phyloP scores from a whole-genome alignment of 345 rosid genomes.

The Stellera chamaejasme region DNA sequence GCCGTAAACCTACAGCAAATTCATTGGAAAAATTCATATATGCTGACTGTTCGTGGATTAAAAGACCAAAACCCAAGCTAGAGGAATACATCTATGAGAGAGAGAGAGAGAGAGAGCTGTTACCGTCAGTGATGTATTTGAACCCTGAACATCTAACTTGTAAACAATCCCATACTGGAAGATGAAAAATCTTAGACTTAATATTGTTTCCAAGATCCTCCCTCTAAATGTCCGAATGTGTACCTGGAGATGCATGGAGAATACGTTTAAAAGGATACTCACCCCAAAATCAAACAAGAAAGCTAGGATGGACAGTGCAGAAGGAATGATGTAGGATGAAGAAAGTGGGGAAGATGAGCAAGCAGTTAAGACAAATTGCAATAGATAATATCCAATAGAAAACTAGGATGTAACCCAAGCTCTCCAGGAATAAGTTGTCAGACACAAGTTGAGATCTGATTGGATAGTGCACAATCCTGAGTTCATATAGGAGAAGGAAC shows the following conservation, averaged over 20 bases:
- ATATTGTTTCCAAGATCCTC: constrained; percentile 79
- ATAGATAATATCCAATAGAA: too few relatives aligned
- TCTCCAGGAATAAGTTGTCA: too few relatives aligned
- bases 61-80: neutral
- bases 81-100: neutral
- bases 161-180: constrained; percentile 95
- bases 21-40: neutral
- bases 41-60: neutral
- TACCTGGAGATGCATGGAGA: constrained; percentile 36
- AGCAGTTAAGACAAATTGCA: too few relatives aligned
- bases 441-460: too few relatives aligned
- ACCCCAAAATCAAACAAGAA: neutral
- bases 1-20: constrained; percentile 60
- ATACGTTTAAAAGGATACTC: constrained; percentile 3
- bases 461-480: too few relatives aligned
- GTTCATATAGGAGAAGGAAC: too few relatives aligned
- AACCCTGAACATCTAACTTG: constrained; percentile 57
- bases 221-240: constrained; percentile 83
- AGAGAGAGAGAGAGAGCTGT: neutral
- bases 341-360: too few relatives aligned
- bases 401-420: too few relatives aligned
- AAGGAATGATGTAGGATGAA: too few relatives aligned
- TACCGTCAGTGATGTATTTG: constrained; percentile 63
- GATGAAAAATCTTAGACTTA: constrained; percentile 78
- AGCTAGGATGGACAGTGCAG: neutral